Conservation (phyloP, 495 filamentous ascomycete genomes). For the Daldinia grandis region DNA sequence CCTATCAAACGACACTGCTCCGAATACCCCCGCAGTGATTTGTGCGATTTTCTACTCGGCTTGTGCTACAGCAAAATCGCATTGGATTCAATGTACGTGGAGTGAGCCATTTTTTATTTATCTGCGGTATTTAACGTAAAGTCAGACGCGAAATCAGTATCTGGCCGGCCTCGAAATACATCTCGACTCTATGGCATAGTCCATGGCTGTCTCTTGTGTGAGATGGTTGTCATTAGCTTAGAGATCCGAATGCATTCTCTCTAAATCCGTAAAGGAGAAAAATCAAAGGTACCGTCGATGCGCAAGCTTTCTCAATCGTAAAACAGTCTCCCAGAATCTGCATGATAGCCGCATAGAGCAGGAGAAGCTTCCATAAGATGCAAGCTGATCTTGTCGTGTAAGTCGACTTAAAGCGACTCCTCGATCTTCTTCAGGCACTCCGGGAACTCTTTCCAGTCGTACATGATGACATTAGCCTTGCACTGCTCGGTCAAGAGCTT, state of each 20-base stretch:
- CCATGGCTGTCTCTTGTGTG: slow-evolving; percentile 8
- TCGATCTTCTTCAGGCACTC: slow-evolving; percentile 74
- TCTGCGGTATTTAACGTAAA: slow-evolving; percentile 28
- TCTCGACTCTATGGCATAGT: slow-evolving; percentile 16
- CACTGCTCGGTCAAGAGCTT: slow-evolving; percentile 69
- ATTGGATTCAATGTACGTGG: slow-evolving; percentile 15
- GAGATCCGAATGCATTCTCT: slow-evolving; percentile 6
- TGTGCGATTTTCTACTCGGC: slow-evolving; percentile 17
- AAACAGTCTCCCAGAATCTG: slow-evolving; percentile 8
- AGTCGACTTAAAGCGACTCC: slow-evolving; percentile 39
- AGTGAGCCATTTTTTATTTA: slow-evolving; percentile 35
- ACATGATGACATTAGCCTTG: slow-evolving; percentile 81
- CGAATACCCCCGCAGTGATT: slow-evolving; percentile 19
- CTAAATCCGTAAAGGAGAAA: slow-evolving; percentile 11
- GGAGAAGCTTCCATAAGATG: slow-evolving; percentile 9
- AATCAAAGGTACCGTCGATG: slow-evolving; percentile 15
- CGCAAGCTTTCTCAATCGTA: slow-evolving; percentile 12
- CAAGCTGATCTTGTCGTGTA: neutral
- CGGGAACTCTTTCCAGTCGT: slow-evolving; percentile 84
- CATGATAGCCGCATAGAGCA: neutral
- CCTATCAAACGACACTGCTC: slow-evolving; percentile 17
- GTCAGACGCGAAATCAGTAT: slow-evolving; percentile 21
- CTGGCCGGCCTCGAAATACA: slow-evolving; percentile 5
- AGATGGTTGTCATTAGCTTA: slow-evolving; percentile 15
- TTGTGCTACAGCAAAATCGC: slow-evolving; percentile 13